Evolutionary conservation across 2,329 filamentous ascomycete genomes (phyloP).

Genomic region (Mollisia scopiformis): DNA sequence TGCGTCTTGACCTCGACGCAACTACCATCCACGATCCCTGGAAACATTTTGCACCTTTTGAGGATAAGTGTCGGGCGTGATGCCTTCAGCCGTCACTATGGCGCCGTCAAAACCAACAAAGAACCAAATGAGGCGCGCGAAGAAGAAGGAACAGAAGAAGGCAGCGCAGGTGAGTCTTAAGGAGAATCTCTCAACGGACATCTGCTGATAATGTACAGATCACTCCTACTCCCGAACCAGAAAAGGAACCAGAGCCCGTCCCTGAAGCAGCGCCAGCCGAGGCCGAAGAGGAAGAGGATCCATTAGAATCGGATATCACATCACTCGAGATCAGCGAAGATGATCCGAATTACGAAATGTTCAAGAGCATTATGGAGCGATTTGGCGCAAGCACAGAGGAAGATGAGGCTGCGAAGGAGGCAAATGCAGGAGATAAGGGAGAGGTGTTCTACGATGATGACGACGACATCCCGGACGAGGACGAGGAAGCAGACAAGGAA

Average conservation of each 20-base stretch:
- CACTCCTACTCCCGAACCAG: constrained; percentile 33
- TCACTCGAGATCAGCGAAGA: constrained; percentile 60
- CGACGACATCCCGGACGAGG: constrained; percentile 83
- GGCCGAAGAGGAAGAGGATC: constrained; percentile 35
- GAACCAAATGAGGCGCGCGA: constrained; percentile 89
- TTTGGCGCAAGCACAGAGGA: constrained; percentile 71
- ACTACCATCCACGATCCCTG: too few species aligned
- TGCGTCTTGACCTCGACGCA: background rate
- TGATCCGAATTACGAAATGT: constrained; percentile 82
- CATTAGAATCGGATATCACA: constrained; percentile 49
- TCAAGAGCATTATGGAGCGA: constrained; percentile 78
- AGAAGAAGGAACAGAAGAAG: constrained; percentile 92
- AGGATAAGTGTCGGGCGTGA: too few species aligned
- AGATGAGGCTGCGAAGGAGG: constrained; percentile 65
- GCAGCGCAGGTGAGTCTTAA: constrained; percentile 53
- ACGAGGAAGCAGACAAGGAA: constrained; percentile 67
- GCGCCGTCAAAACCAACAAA: constrained; percentile 83
- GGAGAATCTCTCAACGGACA: background rate
- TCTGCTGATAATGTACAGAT: constrained; percentile 37
- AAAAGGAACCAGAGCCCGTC: constrained; percentile 30
- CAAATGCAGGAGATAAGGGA: constrained; percentile 74
- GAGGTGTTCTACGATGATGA: constrained; percentile 84
- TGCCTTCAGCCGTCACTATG: constrained; percentile 50
- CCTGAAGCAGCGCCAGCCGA: constrained; percentile 40
- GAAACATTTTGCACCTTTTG: too few species aligned